Evolutionary conservation across 768 basidiomycete genomes (phyloP), one percentile per base, ranked within the genome.

Genomic region (Candolleomyces eurysporus): DNA sequence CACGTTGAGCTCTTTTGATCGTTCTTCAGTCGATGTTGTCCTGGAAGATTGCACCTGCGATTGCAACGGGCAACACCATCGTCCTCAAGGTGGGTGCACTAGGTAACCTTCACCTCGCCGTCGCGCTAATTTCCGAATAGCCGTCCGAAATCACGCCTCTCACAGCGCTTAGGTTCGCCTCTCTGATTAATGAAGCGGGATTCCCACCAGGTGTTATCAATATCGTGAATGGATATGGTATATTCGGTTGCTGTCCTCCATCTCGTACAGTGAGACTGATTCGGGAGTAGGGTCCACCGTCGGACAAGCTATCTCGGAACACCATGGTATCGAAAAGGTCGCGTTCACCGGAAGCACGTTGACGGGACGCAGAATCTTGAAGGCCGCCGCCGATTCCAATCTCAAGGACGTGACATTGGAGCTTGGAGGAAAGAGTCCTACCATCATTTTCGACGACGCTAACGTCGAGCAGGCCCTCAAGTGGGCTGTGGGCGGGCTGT

Each of bases 301-400:
- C 21, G 91, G 92, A 0, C 72, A 83, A 22, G 89, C 91, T 17
- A 87, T 93, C 63, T 71, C 82, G 4, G 78, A 80, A 50, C 90
- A 92, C 75, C 79, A 78, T 65, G 73, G 73, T 8, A 87, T 92
- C 63, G 79, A 84, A 56, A 92, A 91, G 73, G 75, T 91, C 26
- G 86, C 90, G 0, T 92, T 93, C 75, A 93, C 92, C 5, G 91
- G 91, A 9, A 87, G 86, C 59, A 91, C 90, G 6, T 74, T 85
- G 48, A 82, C 84, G 45, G 92, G 92, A 3, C 83, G 90, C 49
- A 84, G 81, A 65, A 80, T 93, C 71, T 73, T 90, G 77, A 82
- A 89, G 66, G 88, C 90, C 5, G 83, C 92, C 1, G 81, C 89
- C 0, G 79, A 85, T 68, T 83, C 82, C 31, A 94, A 93, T 70